Evolutionary conservation across 2,329 filamentous ascomycete genomes (phyloP).

Genomic region (Clarireedia paspali): DNA sequence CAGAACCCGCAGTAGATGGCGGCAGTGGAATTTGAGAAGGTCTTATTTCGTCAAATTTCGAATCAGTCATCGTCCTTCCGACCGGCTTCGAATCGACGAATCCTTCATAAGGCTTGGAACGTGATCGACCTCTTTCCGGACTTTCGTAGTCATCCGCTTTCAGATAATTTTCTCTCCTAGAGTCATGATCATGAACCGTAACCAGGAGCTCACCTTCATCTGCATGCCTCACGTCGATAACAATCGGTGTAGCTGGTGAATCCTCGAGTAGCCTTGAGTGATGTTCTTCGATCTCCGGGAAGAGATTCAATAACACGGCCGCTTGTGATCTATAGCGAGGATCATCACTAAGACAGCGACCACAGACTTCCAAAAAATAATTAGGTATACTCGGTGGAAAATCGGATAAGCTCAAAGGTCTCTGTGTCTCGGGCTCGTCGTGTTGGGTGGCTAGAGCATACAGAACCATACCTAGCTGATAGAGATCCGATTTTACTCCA

Average conservation of each 20-base stretch:
- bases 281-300: constrained; percentile 42
- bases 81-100: constrained; percentile 1
- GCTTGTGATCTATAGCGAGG: constrained; percentile 70
- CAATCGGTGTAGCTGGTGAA: constrained; percentile 19
- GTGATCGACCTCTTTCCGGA: constrained; percentile 27
- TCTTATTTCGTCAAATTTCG: background rate
- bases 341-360: constrained; percentile 60
- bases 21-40: constrained; percentile 10
- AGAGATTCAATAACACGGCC: constrained; percentile 59
- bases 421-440: constrained; percentile 80
- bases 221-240: constrained; percentile 23
- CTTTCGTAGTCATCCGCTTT: constrained; percentile 14
- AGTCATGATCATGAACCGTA: constrained; percentile 4
- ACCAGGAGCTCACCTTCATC: constrained; percentile 8
- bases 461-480: constrained; percentile 88
- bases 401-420: constrained; percentile 54
- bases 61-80: background rate
- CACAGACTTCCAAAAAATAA: constrained; percentile 77
- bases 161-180: background rate
- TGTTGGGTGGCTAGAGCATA: constrained; percentile 85
- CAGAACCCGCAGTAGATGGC: constrained; percentile 12
- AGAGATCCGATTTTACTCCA: constrained; percentile 94
- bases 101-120: constrained; percentile 14
- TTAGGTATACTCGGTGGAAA: constrained; percentile 59
- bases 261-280: constrained; percentile 8